A percentile compares a stretch with the other conserved stretches of the same genome.
Evolutionary conservation across 345 rosid species (phyloP).

Genomic region (Hypericum perforatum): DNA sequence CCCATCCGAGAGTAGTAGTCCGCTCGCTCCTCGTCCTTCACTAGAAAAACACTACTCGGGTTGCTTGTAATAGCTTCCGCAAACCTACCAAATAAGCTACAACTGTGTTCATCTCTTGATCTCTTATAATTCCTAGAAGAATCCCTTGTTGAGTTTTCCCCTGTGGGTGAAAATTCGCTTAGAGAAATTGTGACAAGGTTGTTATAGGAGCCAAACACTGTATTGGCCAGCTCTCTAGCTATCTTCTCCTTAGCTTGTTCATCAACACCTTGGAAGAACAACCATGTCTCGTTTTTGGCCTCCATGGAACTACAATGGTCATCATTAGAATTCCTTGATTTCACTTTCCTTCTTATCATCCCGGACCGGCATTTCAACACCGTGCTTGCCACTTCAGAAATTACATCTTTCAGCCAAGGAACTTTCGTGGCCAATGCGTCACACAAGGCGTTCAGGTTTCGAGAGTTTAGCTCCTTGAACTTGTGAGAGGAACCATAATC

Average conservation of each 20-base stretch:
- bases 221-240: slow-evolving; percentile 21
- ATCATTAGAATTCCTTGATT: too few relatives aligned
- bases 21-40: slow-evolving; percentile 70
- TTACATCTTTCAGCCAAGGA: slow-evolving; percentile 20
- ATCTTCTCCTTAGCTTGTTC: slow-evolving; percentile 20
- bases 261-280: slow-evolving; percentile 23
- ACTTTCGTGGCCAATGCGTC: slow-evolving; percentile 18
- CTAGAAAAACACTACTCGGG: slow-evolving; percentile 63
- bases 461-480: slow-evolving; percentile 46
- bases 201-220: slow-evolving; percentile 31
- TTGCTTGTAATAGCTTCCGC: too few relatives aligned
- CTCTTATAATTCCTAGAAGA: slow-evolving; percentile 41
- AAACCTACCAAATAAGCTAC: too few relatives aligned
- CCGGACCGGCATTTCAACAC: slow-evolving; percentile 24
- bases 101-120: slow-evolving; percentile 16
- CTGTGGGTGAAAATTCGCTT: slow-evolving; percentile 52
- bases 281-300: slow-evolving; percentile 24
- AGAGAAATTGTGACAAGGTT: slow-evolving; percentile 39
- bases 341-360: slow-evolving; percentile 2
- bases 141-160: slow-evolving; percentile 48
- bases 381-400: slow-evolving; percentile 22
- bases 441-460: slow-evolving; percentile 18
- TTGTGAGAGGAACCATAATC: slow-evolving; percentile 24
- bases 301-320: background rate
- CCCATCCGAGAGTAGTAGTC: slow-evolving; percentile 52